Evolutionary conservation across 306 rosid genomes (phyloP), one percentile per base, ranked within the genome.

Genomic region (Parietaria judaica): DNA sequence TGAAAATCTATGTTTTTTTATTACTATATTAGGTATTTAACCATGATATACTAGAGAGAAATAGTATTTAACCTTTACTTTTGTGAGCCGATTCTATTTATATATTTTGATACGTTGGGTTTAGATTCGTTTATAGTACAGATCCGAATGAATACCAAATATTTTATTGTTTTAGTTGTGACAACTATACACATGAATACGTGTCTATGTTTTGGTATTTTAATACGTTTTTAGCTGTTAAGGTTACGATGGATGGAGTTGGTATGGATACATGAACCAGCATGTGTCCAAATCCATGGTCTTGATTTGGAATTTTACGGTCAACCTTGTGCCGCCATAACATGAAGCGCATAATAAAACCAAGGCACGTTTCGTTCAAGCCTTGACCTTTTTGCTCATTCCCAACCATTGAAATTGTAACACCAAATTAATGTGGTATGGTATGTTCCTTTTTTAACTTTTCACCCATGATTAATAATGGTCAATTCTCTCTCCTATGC

Each of bases 201-300:
- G 17, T 44, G 8, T 17, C 17, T 39, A 11, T 60, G 10, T 7
- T 7, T 3, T 15, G 31, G 11, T 39, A 14, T 56, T 56, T 4
- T 41, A 39, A n/a, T 60, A 15, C 9, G 41, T 10, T 60, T 60
- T 38, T 43, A 0, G 6, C 14, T 1, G 64, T 36, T 39, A 43
- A 35, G 61, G n/a, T 39, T 51, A 43, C 64, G 44, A 14, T 50
- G 44, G 44, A 14, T 50, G 44, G 51, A 60, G 50, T 60, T 43
- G 64, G 64, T 60, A 60, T 60, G 16, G 64, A 14, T 43, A 16
- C 64, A 60, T 60, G 64, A 14, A 60, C 64, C 51, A 10, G 36
- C 15, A 49, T 7, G 45, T 41, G 45, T 41, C 9, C 61, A 35
- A 7, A 34, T 11, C 38, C 59, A 7, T 31, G 11, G n/a, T 7